phyloP scores from a whole-genome alignment of 352 stramenopile genomes.

The Phytophthora vignae region DNA sequence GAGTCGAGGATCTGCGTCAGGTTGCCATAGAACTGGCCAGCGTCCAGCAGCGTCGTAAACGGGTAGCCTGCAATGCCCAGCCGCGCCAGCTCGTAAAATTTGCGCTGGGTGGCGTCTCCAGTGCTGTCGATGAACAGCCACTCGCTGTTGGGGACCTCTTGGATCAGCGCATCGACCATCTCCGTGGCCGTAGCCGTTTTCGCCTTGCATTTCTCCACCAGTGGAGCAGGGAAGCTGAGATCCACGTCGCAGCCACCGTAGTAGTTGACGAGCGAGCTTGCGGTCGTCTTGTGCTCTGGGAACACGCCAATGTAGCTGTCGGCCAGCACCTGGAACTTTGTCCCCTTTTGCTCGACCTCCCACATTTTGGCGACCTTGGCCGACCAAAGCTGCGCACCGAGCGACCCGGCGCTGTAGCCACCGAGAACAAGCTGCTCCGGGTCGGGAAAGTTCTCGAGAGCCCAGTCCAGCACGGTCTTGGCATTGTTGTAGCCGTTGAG shows the following conservation, averaged over 20 bases:
- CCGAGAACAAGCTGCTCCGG: conserved; percentile 56
- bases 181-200: conserved; percentile 32
- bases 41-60: conserved; percentile 46
- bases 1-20: conserved; percentile 50
- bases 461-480: conserved; percentile 61
- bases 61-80: conserved; percentile 52
- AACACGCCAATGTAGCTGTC: conserved; percentile 67
- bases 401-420: conserved; percentile 58
- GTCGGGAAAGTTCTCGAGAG: conserved; percentile 57
- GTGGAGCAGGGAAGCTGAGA: conserved; percentile 29
- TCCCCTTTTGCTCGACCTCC: conserved; percentile 51
- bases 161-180: conserved; percentile 43
- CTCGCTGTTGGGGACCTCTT: conserved; percentile 34
- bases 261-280: conserved; percentile 54
- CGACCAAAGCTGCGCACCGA: conserved; percentile 54
- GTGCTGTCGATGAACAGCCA: conserved; percentile 66
- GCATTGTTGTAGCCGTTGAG: conserved; percentile 69
- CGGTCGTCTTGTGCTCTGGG: conserved; percentile 34
- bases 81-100: conserved; percentile 54
- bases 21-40: conserved; percentile 47
- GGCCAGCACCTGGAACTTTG: conserved; percentile 50
- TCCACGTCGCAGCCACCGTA: conserved; percentile 51
- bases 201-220: conserved; percentile 42
- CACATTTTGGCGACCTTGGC: conserved; percentile 50
- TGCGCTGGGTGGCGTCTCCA: conserved; percentile 53